phyloP scores from a whole-genome alignment of 2,329 filamentous ascomycete genomes.

The Botryotinia globosa region DNA sequence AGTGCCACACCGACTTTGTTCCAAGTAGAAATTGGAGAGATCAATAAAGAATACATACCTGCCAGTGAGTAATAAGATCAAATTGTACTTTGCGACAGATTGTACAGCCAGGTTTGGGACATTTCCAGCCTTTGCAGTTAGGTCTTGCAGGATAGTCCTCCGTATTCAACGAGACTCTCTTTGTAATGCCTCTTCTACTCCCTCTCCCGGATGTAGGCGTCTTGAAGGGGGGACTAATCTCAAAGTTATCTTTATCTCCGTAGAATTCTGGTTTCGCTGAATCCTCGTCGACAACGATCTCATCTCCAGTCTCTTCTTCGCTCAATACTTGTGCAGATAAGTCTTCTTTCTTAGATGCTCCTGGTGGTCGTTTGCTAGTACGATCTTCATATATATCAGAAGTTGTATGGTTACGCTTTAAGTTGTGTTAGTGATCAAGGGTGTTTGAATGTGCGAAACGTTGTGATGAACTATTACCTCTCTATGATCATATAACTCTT shows the following conservation, averaged over 20 bases:
- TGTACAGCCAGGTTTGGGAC: not conserved
- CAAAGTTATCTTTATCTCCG: not conserved
- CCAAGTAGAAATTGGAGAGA: not conserved
- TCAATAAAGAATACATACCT: not conserved
- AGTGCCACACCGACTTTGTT: rapidly evolving
- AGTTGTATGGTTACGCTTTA: not conserved
- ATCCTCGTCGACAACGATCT: not conserved
- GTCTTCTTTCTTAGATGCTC: not conserved
- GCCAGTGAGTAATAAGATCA: not conserved
- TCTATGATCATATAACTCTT: not conserved
- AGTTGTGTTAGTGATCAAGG: not conserved
- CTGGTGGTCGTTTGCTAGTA: not conserved
- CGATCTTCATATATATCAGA: not conserved
- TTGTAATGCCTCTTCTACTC: not conserved
- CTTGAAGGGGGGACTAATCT: not conserved
- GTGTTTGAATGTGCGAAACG: no score
- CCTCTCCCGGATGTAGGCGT: not conserved
- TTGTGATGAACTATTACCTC: not conserved
- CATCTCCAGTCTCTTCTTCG: not conserved
- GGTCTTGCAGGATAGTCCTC: not conserved
- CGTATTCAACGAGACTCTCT: no score
- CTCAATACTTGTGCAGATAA: not conserved
- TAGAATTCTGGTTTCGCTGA: not conserved
- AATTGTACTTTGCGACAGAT: not conserved
- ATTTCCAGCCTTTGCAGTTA: not conserved